Evolutionary conservation across 768 basidiomycete species (phyloP), one percentile per base, ranked within the genome.

Genomic region (Gelatoporia subvermispora): DNA sequence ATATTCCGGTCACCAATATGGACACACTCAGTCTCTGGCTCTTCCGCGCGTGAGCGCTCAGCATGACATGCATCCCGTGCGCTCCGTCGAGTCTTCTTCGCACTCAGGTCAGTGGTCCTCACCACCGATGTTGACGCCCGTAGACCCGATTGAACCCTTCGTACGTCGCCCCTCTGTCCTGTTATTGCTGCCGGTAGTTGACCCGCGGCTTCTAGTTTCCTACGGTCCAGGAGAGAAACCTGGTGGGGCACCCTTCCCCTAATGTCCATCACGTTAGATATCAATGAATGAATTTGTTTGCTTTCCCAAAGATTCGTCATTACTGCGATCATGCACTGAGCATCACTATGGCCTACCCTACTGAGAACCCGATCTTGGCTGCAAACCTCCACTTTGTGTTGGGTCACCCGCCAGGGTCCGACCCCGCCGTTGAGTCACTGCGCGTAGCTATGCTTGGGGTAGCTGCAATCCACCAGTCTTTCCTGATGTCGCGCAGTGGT

Each of bases 91-190:
- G 41, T 76, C 80, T 51, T 59, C 66, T 37, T 74, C 75, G 44
- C 60, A 71, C 48, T 59, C 74, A 50, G 69, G 70, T 42, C 79
- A 81, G 45, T 85, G 82, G 83, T 69, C 70, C 43, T 69, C 75
- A n/a, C 60, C 74, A 35, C 65, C 65, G 16, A 61, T 75, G 51
- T 58, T 73, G 47, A 63, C 71, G 22, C 70, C 76, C 17, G 55
- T 75, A 43, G 77, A 82, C 55, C 70, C 77, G 13, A 72, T 83
- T 61, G 82, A 87, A 40, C 64, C 83, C 48, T 88, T 79, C 64
- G 87, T 89, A 65, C 70, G 84, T 69, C 4, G 18, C 22, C 25
- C 36, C 34, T 9, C 8, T 10, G 18, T 42, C 37, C 45, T 17
- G 40, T 34, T 10, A 4, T 22, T 25, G 8, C n/a, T n/a, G 47